phyloP scores from a whole-genome alignment of 2,329 filamentous ascomycete species.

The Aspergillus terreus region DNA sequence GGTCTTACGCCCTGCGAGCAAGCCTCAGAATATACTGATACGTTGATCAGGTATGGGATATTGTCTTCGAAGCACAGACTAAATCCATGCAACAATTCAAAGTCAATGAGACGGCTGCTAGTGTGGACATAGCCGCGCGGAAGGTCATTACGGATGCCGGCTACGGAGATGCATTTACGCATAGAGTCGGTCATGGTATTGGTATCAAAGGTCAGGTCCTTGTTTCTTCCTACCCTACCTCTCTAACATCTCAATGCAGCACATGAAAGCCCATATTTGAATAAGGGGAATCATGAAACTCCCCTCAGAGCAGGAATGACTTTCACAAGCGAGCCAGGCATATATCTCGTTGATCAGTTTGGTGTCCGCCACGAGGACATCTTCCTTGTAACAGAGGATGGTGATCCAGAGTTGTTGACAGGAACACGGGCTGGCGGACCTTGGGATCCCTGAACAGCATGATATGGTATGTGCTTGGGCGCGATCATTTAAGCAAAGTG shows the following conservation, averaged over 20 bases:
- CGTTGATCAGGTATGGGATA: constrained; percentile 49
- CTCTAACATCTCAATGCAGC: constrained; percentile 21
- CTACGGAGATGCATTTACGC: constrained; percentile 58
- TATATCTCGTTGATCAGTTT: constrained; percentile 59
- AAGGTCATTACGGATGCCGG: constrained; percentile 55
- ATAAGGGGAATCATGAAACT: constrained; percentile 55
- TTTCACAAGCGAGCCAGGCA: constrained; percentile 62
- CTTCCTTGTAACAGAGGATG: constrained; percentile 53
- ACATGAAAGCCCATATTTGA: constrained; percentile 62
- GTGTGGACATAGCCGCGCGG: constrained; percentile 59
- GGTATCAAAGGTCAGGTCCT: constrained; percentile 53
- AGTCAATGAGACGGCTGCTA: constrained; percentile 54
- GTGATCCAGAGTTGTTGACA: constrained; percentile 54
- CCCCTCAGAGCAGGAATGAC: constrained; percentile 56
- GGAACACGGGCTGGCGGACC: constrained; percentile 51
- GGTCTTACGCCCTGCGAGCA: not conserved
- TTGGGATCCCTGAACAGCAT: constrained; percentile 46
- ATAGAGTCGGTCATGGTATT: constrained; percentile 61
- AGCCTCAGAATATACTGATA: constrained; percentile 1
- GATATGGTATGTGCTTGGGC: too few relatives aligned
- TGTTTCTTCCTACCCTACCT: not conserved
- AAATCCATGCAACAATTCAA: constrained; percentile 51
- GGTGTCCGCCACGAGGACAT: constrained; percentile 63
- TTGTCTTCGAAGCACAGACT: constrained; percentile 61
- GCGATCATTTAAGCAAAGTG: too few relatives aligned